Conservation (phyloP, 2,329 filamentous ascomycete genomes). For the Fulvia fulva region DNA sequence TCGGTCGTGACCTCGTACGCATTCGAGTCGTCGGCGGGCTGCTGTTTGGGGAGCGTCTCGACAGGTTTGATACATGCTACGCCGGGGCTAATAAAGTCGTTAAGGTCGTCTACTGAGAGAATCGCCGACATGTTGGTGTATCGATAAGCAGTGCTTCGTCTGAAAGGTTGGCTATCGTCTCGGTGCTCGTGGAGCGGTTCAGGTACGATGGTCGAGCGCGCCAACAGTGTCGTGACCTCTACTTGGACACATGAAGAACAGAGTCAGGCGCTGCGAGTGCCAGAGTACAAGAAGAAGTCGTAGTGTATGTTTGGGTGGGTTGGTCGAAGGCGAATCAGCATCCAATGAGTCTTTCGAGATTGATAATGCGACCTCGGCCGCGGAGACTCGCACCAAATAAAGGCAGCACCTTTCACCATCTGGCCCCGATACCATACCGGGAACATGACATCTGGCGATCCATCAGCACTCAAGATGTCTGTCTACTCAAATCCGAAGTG, state of each 20-base stretch:
- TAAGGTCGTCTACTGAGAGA: slow-evolving; percentile 91
- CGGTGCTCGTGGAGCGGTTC: not conserved
- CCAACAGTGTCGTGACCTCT: not conserved
- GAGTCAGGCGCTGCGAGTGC: not conserved
- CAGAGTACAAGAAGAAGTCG: not conserved
- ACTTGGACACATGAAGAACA: not conserved
- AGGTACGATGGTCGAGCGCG: not conserved
- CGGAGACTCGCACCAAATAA: not conserved
- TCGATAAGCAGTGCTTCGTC: not conserved
- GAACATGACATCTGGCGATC: too few species aligned
- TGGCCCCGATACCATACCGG: too few species aligned
- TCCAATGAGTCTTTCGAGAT: not conserved
- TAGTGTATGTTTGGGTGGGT: not conserved
- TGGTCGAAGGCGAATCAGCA: not conserved
- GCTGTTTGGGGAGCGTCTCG: slow-evolving; percentile 74
- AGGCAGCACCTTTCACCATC: not conserved
- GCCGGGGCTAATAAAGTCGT: slow-evolving; percentile 97
- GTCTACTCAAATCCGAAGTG: too few species aligned
- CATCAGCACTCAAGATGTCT: too few species aligned
- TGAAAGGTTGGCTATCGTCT: not conserved
- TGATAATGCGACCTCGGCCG: not conserved
- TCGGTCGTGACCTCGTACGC: slow-evolving; percentile 88
- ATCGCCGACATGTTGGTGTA: slow-evolving; percentile 77
- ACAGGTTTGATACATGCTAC: slow-evolving; percentile 98
- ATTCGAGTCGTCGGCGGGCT: slow-evolving; percentile 42